Evolutionary conservation across 805 yeast species (phyloP), one percentile per base, ranked within the genome.

Genomic region (Hermanozyma aechmeae): DNA sequence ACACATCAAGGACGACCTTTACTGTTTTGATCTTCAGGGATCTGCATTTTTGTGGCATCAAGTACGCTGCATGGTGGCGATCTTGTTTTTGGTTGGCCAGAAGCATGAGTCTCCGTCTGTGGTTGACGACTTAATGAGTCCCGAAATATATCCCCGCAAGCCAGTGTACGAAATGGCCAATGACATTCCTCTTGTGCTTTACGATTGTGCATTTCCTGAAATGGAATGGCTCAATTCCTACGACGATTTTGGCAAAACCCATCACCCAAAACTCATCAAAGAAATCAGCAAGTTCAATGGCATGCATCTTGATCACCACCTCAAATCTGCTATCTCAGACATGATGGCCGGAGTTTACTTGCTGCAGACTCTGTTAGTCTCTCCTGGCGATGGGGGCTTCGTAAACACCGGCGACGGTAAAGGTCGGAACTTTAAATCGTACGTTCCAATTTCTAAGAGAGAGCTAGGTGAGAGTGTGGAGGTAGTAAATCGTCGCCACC

Each of bases 1-100:
- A 9, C 56, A 44, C 13, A 40, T 48, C 8, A 42, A 50, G 31
- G 60, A 62, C 18, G 73, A 69, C 4, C 63, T 71, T 31, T 81
- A 65, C 45, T 78, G 76, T 32, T 75, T 89, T 50, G 86, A 85
- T 48, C 58, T 92, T 30, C 65, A 71, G 37, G 98, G 98, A 0
- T 64, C 82, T 2, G 98, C 97, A 6, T 92, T 92, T 43, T 56
- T 92, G 32, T 92, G 97, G 97, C 97, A 92, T 51, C 98, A 92
- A 54, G 98, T 92, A 13, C 71, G 98, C 33, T 86, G 95, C 42
- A 92, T 92, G 92, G 73, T 86, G 60, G 95, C 95, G 0, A 62
- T 81, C 8, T 51, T 92, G 32, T 73, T 92, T 30, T 54, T 80
- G 15, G 76, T 86, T 6, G 98, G 96, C 1, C 95, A 86, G 51